Evolutionary conservation across 495 filamentous ascomycete genomes (phyloP).

Genomic region (Annulohypoxylon nitens): DNA sequence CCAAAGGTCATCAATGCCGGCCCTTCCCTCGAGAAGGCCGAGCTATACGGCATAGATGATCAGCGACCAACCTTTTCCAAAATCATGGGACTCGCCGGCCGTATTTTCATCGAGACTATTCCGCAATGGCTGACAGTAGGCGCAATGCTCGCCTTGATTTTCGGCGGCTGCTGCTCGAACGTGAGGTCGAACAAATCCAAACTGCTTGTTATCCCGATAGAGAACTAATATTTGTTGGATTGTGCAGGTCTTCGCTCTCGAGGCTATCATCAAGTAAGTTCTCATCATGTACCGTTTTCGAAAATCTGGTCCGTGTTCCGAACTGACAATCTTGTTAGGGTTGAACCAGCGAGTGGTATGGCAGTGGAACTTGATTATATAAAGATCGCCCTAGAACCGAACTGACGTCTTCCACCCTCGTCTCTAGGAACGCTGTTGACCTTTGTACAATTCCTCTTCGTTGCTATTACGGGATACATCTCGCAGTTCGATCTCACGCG

Average conservation of each 20-base stretch:
- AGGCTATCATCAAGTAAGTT: conserved; percentile 92
- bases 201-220: conserved; percentile 4
- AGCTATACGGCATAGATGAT: conserved; percentile 69
- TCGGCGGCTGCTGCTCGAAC: conserved; percentile 98
- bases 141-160: conserved; percentile 87
- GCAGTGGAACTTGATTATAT: conserved; percentile 16
- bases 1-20: conserved; percentile 66
- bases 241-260: conserved; percentile 86
- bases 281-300: conserved; percentile 24
- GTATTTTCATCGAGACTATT: conserved; percentile 71
- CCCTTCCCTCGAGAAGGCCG: conserved; percentile 67
- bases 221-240: conserved; percentile 44
- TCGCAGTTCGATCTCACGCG: conserved; percentile 72
- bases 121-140: conserved; percentile 75
- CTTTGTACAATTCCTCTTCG: conserved; percentile 91
- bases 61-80: conserved; percentile 65
- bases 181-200: conserved; percentile 64
- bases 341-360: conserved; percentile 73
- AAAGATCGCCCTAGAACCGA: conserved; percentile 4
- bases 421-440: conserved; percentile 85
- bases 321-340: conserved; percentile 52
- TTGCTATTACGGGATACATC: conserved; percentile 80
- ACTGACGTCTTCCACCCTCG: conserved; percentile 31
- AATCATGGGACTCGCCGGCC: conserved; percentile 66
- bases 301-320: conserved; percentile 38